Base-by-base conservation (phyloP, 306 rosid genomes). In the Senna siamea region DNA sequence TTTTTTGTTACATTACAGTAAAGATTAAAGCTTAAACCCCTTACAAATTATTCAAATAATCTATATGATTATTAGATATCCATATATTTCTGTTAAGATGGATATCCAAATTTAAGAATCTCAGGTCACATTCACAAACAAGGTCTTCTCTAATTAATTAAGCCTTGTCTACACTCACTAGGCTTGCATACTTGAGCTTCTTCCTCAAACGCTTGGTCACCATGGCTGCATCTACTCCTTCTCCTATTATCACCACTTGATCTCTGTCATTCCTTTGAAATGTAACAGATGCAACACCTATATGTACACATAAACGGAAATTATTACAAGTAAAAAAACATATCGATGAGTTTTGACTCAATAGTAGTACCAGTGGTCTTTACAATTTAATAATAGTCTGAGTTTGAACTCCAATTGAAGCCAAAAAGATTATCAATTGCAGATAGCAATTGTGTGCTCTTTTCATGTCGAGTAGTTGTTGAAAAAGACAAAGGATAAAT, bases 191-290 rank as follows among this genome's bases (percentile, higher is more conserved):
- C 60, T 72, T 66, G 54, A 86, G 74, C 67, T 81, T 88, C 67
- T 79, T 66, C 83, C 89, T 81, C 79, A 86, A 80, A 41, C 78
- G 2, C 52, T 48, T 30, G 7, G 88, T 78, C 26, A 90, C 19
- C 37, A 63, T 8, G 0, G 78, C 83, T 64, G 89, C 81, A 76
- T 86, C 96, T 41, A 86, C 74, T 70, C 79, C 78, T 6, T 90
- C 81, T 76, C 88, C 91, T 23, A 53, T 41, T 15, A 89, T 78
- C 71, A 78, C 77, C 72, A 89, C 79, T 68, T 51, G 26, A 51
- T 82, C 88, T 47, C 2, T 84, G 0, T 71, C 84, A 54, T 58
- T 52, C 62, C 86, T 81, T 38, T 79, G 13, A 64, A 89, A 52
- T 22, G 12, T 28, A 40, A 84, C 88, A 15, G 87, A 61, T 2